These are phyloP conservation scores for Dalbergia cultrata DNA, from an alignment of 306 rosid species.

Conservation along the genomic window DNA sequence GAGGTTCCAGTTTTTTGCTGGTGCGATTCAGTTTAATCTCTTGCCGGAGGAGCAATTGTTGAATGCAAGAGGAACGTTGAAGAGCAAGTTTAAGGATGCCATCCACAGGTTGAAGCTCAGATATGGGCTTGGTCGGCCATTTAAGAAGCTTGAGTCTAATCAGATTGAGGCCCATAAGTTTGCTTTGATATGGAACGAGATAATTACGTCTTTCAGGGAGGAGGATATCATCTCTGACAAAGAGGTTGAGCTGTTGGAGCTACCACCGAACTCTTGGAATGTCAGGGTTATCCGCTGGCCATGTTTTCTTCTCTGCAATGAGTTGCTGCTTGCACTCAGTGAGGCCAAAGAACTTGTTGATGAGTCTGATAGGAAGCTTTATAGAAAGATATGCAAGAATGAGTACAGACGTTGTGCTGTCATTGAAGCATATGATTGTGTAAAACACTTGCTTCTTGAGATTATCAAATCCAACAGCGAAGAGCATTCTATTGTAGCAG, in stretches of 20 bases:
- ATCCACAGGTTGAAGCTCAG: slow-evolving; percentile 90
- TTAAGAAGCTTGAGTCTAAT: slow-evolving; percentile 86
- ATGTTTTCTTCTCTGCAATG: slow-evolving; percentile 94
- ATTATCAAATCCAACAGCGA: slow-evolving; percentile 71
- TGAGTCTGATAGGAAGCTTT: slow-evolving; percentile 82
- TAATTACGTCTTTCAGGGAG: slow-evolving; percentile 86
- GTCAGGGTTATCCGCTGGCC: slow-evolving; percentile 97
- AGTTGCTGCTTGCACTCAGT: slow-evolving; percentile 90
- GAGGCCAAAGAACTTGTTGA: slow-evolving; percentile 90
- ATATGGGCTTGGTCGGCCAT: slow-evolving; percentile 95
- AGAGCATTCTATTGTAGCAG: slow-evolving; percentile 90
- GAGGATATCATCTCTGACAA: slow-evolving; percentile 92
- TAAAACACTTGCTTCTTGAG: slow-evolving; percentile 74
- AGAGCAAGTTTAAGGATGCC: slow-evolving; percentile 86
- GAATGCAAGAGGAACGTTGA: slow-evolving; percentile 79
- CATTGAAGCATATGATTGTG: slow-evolving; percentile 84
- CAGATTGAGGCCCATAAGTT: slow-evolving; percentile 91
- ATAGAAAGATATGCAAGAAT: slow-evolving; percentile 83
- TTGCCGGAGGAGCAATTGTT: slow-evolving; percentile 96
- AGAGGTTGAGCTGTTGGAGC: slow-evolving; percentile 88
- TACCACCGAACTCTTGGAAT: slow-evolving; percentile 90
- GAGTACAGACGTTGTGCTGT: slow-evolving; percentile 95
- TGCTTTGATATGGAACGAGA: slow-evolving; percentile 98
- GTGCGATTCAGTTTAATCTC: slow-evolving; percentile 95
- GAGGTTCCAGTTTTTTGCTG: slow-evolving; percentile 97